Base-by-base conservation (phyloP, 176 grass and related monocot species). In the Avena eriantha region DNA sequence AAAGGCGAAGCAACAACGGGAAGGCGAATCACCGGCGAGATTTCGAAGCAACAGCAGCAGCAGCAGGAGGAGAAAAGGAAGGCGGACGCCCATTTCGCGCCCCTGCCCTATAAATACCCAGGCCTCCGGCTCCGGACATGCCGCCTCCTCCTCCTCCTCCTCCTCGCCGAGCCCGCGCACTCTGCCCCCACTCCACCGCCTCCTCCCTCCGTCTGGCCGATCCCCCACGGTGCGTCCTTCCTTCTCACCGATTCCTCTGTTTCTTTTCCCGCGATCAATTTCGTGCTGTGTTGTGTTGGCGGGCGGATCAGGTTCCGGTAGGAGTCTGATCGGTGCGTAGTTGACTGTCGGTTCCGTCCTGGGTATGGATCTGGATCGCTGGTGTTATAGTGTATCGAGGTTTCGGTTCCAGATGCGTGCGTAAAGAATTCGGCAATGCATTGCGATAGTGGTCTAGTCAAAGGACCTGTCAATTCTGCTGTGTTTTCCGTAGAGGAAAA, bases 71-170 rank as follows among this genome's bases (percentile, higher is more conserved):
- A 29, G 29, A 29, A 8, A 33, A 77, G 73, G 49, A 55, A 77
- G 49, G 74, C 17, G 16, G 26, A 53, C 26, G 26, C 48, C 2
- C 24, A 53, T 76, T 76, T 76, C 15, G 73, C 73, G 49, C 73
- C 22, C 73, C 47, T 41, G 39, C 39, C 48, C 74, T 77, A 77
- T 77, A 77, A 77, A 77, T 55, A 77, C 48, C 33, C 49, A 49
- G 23, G 3, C 14, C 74, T 77, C 74, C 73, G 49, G 14, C 47
- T 17, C 66, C 66, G 5, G 5, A 19, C 73, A 54, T 76, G 73
- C 73, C 73, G 73, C 47, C 46, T 76, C 73, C 22, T 63, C 51
- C 15, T 17, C 58, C 46, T 9, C 14, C 72, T 63, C 53, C 16
- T 18, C 59, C 47, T 10, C 15, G 47, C 70, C 48, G 46, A 23